Evolutionary conservation across 371 early-diverging fungal genomes (phyloP), one percentile per base, ranked within the genome.

Genomic region (Zancudomyces culisetae): DNA sequence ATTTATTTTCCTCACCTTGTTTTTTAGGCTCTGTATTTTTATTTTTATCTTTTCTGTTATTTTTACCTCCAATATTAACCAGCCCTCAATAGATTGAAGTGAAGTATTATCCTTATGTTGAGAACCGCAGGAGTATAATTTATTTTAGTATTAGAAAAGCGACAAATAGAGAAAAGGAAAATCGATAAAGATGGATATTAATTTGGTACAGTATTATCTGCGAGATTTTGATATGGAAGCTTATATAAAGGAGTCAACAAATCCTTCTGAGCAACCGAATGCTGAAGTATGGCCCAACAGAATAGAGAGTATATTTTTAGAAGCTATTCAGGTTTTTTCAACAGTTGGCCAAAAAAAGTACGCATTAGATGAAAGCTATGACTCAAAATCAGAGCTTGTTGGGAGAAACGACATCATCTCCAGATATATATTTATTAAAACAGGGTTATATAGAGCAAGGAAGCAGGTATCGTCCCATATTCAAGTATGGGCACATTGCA

Each of bases 391-490:
- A 4, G 79, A 81, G 58, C 76, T 82, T 2, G 74, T 75, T 45
- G 78, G 79, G 19, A 73, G 84, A 15, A 84, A 84, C 62, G 83
- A 84, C 55, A 59, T 83, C 24, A 81, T 84, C 42, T 79, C 84
- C 15, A 80, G 81, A 46, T 84, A 69, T 55, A 83, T 83, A 23
- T 76, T 67, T 43, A 75, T 74, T 52, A 73, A 76, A 45, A 82
- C 83, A 1, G 60, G 66, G 43, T 76, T 76, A 41, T 66, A 70
- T 26, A 70, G 84, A 8, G 75, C 83, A 27, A 70, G 81, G 45
- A 84, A 84, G 60, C 84, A 84, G 60, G 83, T 84, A 1, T 83
- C 83, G 0, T 83, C 82, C 3, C 84, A 84, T 52, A 79, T 84
- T 42, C 84, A 84, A 60, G 84, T 84, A 18, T 66, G 81, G 57